These are phyloP conservation scores for Nyctanthes arbortristis DNA, from an alignment of 257 asterid genomes.

Conservation along the genomic window DNA sequence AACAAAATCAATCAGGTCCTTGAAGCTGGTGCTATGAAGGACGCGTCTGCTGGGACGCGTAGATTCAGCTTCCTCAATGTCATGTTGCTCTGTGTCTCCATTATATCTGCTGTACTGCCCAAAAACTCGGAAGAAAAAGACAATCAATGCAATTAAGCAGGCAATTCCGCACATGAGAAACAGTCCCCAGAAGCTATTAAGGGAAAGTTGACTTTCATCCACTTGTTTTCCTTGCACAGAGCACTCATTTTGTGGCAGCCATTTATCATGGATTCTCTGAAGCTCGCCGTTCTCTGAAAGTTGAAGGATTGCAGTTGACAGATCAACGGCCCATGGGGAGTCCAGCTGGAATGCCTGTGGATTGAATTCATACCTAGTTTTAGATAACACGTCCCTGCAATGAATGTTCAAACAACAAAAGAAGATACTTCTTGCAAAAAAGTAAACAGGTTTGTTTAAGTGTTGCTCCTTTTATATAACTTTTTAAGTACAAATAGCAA, in stretches of 20 bases:
- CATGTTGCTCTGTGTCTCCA: constrained; percentile 23
- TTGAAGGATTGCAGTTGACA: constrained; percentile 48
- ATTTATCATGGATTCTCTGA: constrained; percentile 48
- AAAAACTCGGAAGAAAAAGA: constrained; percentile 35
- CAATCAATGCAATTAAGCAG: constrained; percentile 34
- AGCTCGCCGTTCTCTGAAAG: constrained; percentile 53
- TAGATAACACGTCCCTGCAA: background rate
- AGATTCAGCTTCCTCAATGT: constrained; percentile 27
- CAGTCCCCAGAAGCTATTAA: constrained; percentile 51
- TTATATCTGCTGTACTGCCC: constrained; percentile 32
- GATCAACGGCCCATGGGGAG: constrained; percentile 43
- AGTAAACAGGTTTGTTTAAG: too few relatives aligned
- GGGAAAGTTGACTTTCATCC: constrained; percentile 35
- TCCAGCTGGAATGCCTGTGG: constrained; percentile 43
- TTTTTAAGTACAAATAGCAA: too few relatives aligned
- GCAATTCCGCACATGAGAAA: constrained; percentile 39
- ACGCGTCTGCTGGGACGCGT: constrained; percentile 20
- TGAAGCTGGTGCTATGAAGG: constrained; percentile 30
- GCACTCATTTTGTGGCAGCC: constrained; percentile 37
- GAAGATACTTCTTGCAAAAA: too few relatives aligned
- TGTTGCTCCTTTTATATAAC: too few relatives aligned
- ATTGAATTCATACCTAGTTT: background rate
- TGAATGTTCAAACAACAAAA: background rate
- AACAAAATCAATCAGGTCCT: constrained; percentile 33
- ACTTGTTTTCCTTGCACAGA: background rate